A percentile compares a stretch with the other conserved stretches of the same genome.
Conservation (phyloP, 768 basidiomycete species). For the Mycena polygramma region DNA sequence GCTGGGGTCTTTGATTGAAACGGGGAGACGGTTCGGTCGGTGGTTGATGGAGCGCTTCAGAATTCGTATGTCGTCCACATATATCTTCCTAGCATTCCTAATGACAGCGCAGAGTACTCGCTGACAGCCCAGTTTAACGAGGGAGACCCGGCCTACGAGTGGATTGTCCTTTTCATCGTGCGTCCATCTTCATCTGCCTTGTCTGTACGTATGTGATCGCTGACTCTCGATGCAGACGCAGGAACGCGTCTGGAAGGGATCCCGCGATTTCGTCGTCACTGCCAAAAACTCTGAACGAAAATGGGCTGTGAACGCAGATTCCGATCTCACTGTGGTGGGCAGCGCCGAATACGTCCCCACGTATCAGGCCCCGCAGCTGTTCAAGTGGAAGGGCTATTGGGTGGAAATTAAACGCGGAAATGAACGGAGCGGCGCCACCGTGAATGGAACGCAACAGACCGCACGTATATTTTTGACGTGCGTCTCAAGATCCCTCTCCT, state of each 20-base stretch:
- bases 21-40: slow-evolving; percentile 26
- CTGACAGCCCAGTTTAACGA: slow-evolving; percentile 60
- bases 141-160: slow-evolving; percentile 61
- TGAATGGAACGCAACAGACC: slow-evolving; percentile 11
- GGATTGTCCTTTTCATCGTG: slow-evolving; percentile 61
- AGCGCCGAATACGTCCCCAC: slow-evolving; percentile 58
- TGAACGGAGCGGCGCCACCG: slow-evolving; percentile 26
- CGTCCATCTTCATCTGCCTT: neutral
- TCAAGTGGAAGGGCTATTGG: slow-evolving; percentile 58
- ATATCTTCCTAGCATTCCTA: neutral
- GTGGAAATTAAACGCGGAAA: slow-evolving; percentile 50
- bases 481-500: slow-evolving; percentile 8
- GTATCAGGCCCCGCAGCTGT: slow-evolving; percentile 54
- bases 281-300: slow-evolving; percentile 55
- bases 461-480: slow-evolving; percentile 48
- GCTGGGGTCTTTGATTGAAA: slow-evolving; percentile 29
- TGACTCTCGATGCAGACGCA: slow-evolving; percentile 48
- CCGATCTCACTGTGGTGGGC: slow-evolving; percentile 38
- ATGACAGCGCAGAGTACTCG: slow-evolving; percentile 50
- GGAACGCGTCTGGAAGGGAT: slow-evolving; percentile 57
- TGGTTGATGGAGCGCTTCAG: slow-evolving; percentile 53
- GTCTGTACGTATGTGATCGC: neutral
- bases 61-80: slow-evolving; percentile 48
- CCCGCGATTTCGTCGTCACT: slow-evolving; percentile 55
- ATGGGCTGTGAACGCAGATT: slow-evolving; percentile 50